Percentiles rank a stretch among this genome's conserved stretches.
Conservation (phyloP, 2,329 filamentous ascomycete species). For the Alternaria arborescens region DNA sequence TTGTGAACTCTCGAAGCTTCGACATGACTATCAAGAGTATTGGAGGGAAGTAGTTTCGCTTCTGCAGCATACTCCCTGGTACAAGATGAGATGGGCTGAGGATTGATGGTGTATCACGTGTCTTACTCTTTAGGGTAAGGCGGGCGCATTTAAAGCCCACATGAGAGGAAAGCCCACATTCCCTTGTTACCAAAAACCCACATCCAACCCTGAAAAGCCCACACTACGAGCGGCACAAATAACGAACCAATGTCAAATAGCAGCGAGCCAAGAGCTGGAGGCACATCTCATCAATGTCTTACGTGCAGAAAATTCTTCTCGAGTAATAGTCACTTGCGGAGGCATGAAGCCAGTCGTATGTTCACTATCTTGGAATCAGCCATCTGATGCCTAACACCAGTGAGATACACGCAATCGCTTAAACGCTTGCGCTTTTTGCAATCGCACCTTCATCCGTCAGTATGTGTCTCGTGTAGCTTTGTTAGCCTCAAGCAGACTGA, state of each 20-base stretch:
- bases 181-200: not conserved
- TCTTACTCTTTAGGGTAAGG: slow-evolving; percentile 6
- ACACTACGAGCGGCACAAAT: not conserved
- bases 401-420: not conserved
- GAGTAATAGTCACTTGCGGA: not conserved
- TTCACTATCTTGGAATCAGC: not conserved
- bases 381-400: not conserved
- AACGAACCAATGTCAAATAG: not conserved
- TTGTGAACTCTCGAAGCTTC: not conserved
- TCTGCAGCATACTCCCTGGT: not conserved
- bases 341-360: not conserved
- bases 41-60: not conserved
- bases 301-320: not conserved
- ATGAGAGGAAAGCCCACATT: slow-evolving; percentile 17
- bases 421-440: not conserved
- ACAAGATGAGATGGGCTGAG: not conserved
- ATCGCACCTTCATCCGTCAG: not conserved
- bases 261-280: not conserved
- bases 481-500: not conserved
- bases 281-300: not conserved
- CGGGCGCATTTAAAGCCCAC: slow-evolving; percentile 16
- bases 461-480: not conserved
- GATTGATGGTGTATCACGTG: not conserved
- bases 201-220: not conserved
- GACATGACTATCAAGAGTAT: not conserved